Evolutionary conservation across 1,284 basidiomycete genomes (phyloP), one percentile per base, ranked within the genome.

Genomic region (Flammula alnicola): DNA sequence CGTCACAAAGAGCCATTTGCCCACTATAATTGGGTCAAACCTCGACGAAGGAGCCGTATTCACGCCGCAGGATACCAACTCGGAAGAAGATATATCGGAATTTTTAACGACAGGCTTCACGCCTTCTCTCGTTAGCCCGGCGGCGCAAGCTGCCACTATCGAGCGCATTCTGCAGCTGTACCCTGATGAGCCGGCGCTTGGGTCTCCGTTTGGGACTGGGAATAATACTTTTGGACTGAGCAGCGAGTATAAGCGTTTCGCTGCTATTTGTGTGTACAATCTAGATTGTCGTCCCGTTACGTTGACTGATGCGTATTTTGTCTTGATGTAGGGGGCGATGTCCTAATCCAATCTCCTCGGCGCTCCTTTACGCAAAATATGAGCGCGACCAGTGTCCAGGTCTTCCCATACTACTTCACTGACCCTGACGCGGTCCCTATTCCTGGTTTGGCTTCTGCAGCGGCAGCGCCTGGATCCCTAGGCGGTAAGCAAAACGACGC

Each of bases 141-240:
- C 25, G 9, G 27, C 32, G 36, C 27, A 44, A 17, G 41, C n/a
- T 6, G 48, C 25, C 17, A 58, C 65, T 0, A 52, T 67, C 5
- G 57, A 70, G 8, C 46, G 51, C 11, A 51, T 80, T 10, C 44
- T 79, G 0, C 41, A 69, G n/a, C 60, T 78, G 4, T 80, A 81
- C 53, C 77, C 78, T 0, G 69, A 78, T 42, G 61, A 66, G 29
- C 76, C 78, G 4, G 63, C 73, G 2, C 58, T 75, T 2, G 78
- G 78, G 0, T 76, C 75, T 0, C 79, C 79, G 0, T 80, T 70
- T 55, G 67, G 68, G 26, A 78, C 78, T 0, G 78, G 79, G 1
- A 75, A 75, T 46, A 64, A 76, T 19, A 78, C 76, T 0, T 80
- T 80, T 52, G 78, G 76, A 0, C 55, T 74, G 6, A 68, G 63